Conservation (phyloP, 331 rosid genomes). For the Phaseolus coccineus region DNA sequence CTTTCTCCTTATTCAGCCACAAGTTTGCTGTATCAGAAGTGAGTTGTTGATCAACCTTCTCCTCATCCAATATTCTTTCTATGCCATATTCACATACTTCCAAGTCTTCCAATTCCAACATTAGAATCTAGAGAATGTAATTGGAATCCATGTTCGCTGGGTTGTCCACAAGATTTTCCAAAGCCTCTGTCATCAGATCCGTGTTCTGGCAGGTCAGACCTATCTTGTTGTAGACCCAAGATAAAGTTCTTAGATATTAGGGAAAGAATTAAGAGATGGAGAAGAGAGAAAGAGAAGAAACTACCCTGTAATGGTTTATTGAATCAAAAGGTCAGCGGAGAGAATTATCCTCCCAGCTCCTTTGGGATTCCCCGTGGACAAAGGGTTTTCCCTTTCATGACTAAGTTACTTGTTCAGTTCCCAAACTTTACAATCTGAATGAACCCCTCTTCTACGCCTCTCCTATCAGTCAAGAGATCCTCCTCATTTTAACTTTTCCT, state of each 20-base stretch:
- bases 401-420: not conserved
- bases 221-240: not conserved
- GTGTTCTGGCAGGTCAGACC: not conserved
- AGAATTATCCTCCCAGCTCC: not conserved
- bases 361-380: not conserved
- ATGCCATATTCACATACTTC: not conserved
- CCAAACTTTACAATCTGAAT: not conserved
- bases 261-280: not conserved
- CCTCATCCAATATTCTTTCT: not conserved
- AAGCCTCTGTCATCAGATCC: not conserved
- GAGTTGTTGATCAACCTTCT: not conserved
- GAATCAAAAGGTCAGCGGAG: not conserved
- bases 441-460: not conserved
- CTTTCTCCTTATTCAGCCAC: not conserved
- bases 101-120: not conserved
- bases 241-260: not conserved
- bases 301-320: not conserved
- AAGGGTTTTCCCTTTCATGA: constrained; percentile 10
- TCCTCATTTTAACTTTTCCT: not conserved
- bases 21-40: not conserved
- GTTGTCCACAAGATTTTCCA: not conserved
- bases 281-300: not conserved
- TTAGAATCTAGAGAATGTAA: not conserved
- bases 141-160: not conserved
- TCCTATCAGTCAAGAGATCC: not conserved